phyloP scores from a whole-genome alignment of 1,284 basidiomycete species.

The Cryptococcus floricola region DNA sequence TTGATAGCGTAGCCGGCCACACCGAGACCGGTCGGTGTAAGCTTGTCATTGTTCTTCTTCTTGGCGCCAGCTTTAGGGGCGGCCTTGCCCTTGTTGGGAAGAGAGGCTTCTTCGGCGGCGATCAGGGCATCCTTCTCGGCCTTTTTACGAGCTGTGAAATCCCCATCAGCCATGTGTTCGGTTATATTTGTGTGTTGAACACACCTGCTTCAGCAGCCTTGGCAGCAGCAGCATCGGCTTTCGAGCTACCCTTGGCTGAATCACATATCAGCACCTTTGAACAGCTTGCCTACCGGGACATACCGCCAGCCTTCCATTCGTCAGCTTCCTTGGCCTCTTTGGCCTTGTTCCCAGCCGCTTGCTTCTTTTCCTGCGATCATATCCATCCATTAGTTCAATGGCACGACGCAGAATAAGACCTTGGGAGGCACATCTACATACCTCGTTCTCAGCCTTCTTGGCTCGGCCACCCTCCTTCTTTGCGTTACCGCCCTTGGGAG shows the following conservation, averaged over 20 bases:
- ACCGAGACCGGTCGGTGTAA: slow-evolving; percentile 20
- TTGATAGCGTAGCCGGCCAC: slow-evolving; percentile 32
- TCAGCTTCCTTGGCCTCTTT: slow-evolving; percentile 63
- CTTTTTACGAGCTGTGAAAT: slow-evolving; percentile 53
- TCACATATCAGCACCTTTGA: not conserved
- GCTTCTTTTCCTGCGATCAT: slow-evolving; percentile 28
- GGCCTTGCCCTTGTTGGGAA: slow-evolving; percentile 61
- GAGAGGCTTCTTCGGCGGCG: slow-evolving; percentile 77
- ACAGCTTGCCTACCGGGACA: slow-evolving; percentile 27
- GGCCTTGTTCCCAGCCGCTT: slow-evolving; percentile 21
- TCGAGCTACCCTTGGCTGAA: slow-evolving; percentile 53
- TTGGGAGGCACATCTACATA: slow-evolving; percentile 49
- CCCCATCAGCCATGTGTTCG: not conserved
- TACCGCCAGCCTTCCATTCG: slow-evolving; percentile 69
- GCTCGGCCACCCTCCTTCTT: slow-evolving; percentile 85
- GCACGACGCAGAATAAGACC: not conserved
- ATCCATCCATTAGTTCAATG: no score
- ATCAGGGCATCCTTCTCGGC: slow-evolving; percentile 52
- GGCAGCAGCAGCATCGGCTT: slow-evolving; percentile 60
- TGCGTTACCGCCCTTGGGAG: slow-evolving; percentile 73
- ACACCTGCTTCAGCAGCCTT: slow-evolving; percentile 35
- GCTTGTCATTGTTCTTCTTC: slow-evolving; percentile 16
- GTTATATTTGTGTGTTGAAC: not conserved
- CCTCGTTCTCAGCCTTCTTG: slow-evolving; percentile 90
- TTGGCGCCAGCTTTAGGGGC: slow-evolving; percentile 40